phyloP scores from a whole-genome alignment of 345 rosid genomes.

The Schrenkiella parvula region DNA sequence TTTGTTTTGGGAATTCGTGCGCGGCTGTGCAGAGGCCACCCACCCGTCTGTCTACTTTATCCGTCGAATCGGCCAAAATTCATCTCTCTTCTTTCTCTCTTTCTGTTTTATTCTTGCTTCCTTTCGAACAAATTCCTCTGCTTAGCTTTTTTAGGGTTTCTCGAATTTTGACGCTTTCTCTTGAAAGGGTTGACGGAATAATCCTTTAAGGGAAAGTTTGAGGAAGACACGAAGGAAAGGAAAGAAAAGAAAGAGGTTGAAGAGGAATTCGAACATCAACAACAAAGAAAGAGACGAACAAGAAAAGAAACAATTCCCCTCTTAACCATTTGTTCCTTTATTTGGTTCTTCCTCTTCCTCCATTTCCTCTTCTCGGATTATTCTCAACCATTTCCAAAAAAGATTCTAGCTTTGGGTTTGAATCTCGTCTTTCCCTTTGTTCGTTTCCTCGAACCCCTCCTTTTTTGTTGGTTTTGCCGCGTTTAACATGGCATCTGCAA shows the following conservation, averaged over 20 bases:
- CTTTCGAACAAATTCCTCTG: conserved; percentile 20
- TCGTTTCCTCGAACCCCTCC: background rate
- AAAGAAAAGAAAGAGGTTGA: background rate
- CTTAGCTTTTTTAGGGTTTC: conserved; percentile 28
- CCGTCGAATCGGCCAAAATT: conserved; percentile 35
- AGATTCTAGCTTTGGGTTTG: conserved; percentile 33
- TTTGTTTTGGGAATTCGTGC: conserved; percentile 26
- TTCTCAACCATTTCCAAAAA: no score
- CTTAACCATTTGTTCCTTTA: background rate
- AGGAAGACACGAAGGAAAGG: conserved; percentile 13
- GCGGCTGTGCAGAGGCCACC: conserved; percentile 39
- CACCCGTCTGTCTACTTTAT: conserved; percentile 51
- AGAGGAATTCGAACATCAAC: conserved; percentile 8
- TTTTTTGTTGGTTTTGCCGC: background rate
- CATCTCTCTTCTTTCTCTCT: conserved; percentile 8
- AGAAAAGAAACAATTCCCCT: conserved; percentile 10
- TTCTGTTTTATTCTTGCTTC: background rate
- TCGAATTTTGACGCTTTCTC: conserved; percentile 31
- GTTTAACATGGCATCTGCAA: conserved; percentile 25
- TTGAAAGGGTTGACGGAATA: conserved; percentile 27
- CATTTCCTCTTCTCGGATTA: background rate
- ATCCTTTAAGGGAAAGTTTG: conserved; percentile 16
- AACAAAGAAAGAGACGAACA: background rate
- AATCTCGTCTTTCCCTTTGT: background rate
- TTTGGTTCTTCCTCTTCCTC: conserved; percentile 1